These are phyloP conservation scores for Aquilaria agallochum DNA, from an alignment of 441 rosid genomes.

Conservation along the genomic window DNA sequence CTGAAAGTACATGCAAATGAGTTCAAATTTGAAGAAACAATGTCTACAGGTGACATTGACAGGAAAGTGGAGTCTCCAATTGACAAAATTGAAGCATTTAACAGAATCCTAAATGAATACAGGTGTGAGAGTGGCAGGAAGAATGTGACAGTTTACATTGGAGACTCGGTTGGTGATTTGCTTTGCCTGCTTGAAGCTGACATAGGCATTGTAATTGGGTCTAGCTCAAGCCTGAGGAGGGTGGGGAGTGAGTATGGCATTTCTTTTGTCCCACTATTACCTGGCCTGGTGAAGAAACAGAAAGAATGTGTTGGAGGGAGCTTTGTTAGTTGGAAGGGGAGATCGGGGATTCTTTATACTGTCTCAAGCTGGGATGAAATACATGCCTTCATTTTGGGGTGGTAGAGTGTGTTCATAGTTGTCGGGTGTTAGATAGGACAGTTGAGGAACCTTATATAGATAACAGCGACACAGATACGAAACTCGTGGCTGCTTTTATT, in stretches of 20 bases:
- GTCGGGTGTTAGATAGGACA: constrained; percentile 27
- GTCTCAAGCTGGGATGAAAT: constrained; percentile 90
- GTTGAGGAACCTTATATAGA: constrained; percentile 25
- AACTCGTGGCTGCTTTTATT: constrained; percentile 46
- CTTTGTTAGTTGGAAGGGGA: constrained; percentile 54
- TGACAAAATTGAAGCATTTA: constrained; percentile 66
- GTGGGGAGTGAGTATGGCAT: constrained; percentile 79
- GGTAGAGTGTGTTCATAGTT: constrained; percentile 44
- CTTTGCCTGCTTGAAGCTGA: constrained; percentile 92
- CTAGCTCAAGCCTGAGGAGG: constrained; percentile 78
- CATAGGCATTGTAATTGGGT: constrained; percentile 81
- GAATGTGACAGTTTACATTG: constrained; percentile 64
- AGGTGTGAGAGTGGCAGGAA: constrained; percentile 27
- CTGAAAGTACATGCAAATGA: constrained; percentile 80
- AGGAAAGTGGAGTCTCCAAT: constrained; percentile 68
- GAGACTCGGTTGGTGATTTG: constrained; percentile 85
- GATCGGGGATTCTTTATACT: constrained; percentile 72
- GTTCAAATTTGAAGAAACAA: constrained; percentile 53
- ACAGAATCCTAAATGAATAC: constrained; percentile 33
- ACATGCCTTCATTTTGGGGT: constrained; percentile 89
- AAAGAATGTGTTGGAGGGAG: constrained; percentile 41
- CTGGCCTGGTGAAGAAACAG: constrained; percentile 73
- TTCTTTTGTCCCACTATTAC: constrained; percentile 68
- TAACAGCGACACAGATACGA: constrained; percentile 31
- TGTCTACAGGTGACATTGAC: constrained; percentile 74